Conservation (phyloP, 805 yeast species). For the Starmerella asiatica region DNA sequence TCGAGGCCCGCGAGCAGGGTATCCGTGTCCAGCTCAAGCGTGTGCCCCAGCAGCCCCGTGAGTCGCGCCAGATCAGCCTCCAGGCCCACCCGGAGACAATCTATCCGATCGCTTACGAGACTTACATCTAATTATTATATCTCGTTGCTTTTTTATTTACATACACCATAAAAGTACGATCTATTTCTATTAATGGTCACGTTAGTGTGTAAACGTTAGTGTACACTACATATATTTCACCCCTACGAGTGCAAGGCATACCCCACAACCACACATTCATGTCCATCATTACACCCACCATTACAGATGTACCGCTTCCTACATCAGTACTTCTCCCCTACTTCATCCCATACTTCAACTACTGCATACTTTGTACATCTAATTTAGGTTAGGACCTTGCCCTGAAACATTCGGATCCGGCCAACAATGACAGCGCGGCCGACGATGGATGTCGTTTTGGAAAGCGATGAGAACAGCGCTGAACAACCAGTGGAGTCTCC, state of each 20-base stretch:
- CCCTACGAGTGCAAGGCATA: too few relatives aligned
- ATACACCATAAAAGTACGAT: too few relatives aligned
- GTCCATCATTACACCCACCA: too few relatives aligned
- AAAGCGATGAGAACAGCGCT: constrained; percentile 15
- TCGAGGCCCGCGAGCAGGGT: constrained; percentile 92
- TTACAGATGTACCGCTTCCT: too few relatives aligned
- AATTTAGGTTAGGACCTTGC: background rate
- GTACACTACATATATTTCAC: too few relatives aligned
- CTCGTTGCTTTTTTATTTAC: too few relatives aligned
- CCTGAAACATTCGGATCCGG: background rate
- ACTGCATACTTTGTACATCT: too few relatives aligned
- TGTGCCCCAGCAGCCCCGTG: constrained; percentile 98
- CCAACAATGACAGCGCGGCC: background rate
- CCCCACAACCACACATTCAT: too few relatives aligned
- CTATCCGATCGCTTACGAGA: constrained; percentile 99
- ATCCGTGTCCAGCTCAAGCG: constrained; percentile 86
- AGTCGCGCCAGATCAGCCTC: constrained; percentile 69
- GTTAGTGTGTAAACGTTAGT: too few relatives aligned
- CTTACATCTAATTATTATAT: constrained; percentile 64
- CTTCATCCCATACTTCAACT: too few relatives aligned
- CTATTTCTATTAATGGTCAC: too few relatives aligned
- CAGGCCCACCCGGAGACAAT: constrained; percentile 87
- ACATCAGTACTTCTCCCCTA: too few relatives aligned
- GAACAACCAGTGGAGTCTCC: constrained; percentile 12
- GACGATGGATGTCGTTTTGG: constrained; percentile 8